Percentiles rank a stretch among this genome's conserved stretches.
These are phyloP conservation scores for Sporothrix mexicana DNA, from an alignment of 2,329 filamentous ascomycete species.

Conservation along the genomic window DNA sequence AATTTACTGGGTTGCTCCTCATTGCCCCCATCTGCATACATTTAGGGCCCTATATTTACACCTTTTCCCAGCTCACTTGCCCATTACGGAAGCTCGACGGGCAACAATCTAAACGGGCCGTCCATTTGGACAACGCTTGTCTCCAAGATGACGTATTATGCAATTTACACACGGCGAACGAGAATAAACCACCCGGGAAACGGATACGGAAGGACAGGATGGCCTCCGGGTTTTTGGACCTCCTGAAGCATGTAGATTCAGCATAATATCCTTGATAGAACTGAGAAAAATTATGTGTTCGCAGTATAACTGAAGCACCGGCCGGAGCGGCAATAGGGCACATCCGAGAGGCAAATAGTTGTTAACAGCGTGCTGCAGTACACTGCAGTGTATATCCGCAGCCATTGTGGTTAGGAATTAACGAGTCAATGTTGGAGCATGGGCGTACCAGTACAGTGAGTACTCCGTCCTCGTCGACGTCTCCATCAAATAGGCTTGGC, in stretches of 20 bases:
- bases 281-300: not conserved
- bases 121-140: not conserved
- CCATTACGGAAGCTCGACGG: slow-evolving; percentile 1
- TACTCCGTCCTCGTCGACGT: not conserved
- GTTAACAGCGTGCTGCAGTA: not conserved
- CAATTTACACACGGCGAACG: not conserved
- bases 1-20: not conserved
- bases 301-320: not conserved
- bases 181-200: not conserved
- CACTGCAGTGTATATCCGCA: not conserved
- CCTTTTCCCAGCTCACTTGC: not conserved
- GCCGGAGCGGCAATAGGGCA: slow-evolving; percentile 4
- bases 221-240: not conserved
- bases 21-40: too few relatives aligned
- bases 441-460: not conserved
- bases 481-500: not conserved
- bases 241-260: not conserved
- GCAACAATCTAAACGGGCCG: not conserved
- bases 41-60: too few relatives aligned
- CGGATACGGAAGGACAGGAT: not conserved
- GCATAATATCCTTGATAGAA: not conserved
- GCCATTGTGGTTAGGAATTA: not conserved
- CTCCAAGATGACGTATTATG: not conserved
- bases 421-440: not conserved
- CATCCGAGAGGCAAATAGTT: slow-evolving; percentile 7